These are phyloP conservation scores for Flagelloscypha sp. DNA, from an alignment of 768 basidiomycete genomes.

Conservation along the genomic window DNA sequence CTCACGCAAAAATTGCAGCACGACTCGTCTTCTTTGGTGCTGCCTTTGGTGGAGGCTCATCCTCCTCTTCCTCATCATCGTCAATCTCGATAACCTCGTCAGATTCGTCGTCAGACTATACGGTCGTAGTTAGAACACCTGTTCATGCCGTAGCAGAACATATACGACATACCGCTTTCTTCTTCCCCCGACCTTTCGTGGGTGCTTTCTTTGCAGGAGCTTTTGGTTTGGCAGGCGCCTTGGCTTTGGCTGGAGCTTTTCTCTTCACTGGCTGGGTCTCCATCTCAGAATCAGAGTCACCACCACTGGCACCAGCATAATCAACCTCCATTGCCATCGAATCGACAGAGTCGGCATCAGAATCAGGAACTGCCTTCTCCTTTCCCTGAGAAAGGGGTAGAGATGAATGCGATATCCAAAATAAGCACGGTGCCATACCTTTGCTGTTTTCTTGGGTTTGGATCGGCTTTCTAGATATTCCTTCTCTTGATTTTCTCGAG, in stretches of 20 bases:
- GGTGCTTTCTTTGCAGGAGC: constrained; percentile 33
- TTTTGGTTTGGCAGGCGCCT: constrained; percentile 28
- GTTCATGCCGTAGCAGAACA: constrained; percentile 3
- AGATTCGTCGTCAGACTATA: constrained; percentile 37
- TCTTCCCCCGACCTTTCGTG: constrained; percentile 47
- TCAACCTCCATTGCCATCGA: constrained; percentile 79
- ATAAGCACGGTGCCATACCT: constrained; percentile 23
- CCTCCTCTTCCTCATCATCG: constrained; percentile 48
- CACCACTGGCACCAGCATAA: constrained; percentile 25
- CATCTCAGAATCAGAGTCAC: constrained; percentile 43
- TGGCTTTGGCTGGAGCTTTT: constrained; percentile 18
- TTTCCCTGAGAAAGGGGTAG: constrained; percentile 34
- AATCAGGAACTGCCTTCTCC: constrained; percentile 42
- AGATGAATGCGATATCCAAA: not conserved
- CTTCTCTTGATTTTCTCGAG: constrained; percentile 63
- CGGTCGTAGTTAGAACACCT: not conserved
- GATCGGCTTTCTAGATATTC: constrained; percentile 43
- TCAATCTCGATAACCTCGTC: constrained; percentile 48
- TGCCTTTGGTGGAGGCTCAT: constrained; percentile 33
- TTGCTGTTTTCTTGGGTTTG: constrained; percentile 33
- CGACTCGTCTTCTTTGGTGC: constrained; percentile 54
- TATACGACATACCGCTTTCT: constrained; percentile 34
- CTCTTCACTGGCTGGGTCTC: constrained; percentile 30
- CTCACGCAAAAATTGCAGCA: constrained; percentile 57
- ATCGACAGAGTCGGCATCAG: constrained; percentile 47